A percentile compares a stretch with the other conserved stretches of the same genome.
phyloP scores from a whole-genome alignment of 1,284 basidiomycete genomes.

The Rhodotorula sp. region DNA sequence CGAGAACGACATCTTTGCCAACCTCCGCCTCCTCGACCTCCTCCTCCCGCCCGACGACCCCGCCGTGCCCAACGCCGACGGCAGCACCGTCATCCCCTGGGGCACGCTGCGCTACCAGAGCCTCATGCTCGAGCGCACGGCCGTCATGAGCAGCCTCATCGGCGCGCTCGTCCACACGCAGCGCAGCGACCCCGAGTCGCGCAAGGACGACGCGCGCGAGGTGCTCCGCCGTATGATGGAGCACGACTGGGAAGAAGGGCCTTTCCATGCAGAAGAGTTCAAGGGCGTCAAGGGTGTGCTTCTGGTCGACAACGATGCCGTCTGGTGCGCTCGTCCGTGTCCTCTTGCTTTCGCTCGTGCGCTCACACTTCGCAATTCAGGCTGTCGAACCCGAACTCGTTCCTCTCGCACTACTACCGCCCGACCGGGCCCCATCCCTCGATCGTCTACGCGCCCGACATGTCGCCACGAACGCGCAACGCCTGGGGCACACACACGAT shows the following conservation, averaged over 20 bases:
- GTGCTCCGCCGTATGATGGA: slow-evolving; percentile 6
- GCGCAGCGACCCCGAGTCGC: slow-evolving; percentile 10
- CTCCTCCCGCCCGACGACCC: slow-evolving; percentile 27
- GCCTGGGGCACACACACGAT: slow-evolving; percentile 32
- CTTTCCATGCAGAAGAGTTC: slow-evolving; percentile 10
- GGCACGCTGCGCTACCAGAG: slow-evolving; percentile 40
- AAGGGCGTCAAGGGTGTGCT: slow-evolving; percentile 37
- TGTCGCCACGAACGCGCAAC: slow-evolving; percentile 26
- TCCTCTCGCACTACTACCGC: slow-evolving; percentile 39
- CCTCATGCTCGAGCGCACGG: slow-evolving; percentile 41
- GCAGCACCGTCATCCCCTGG: slow-evolving; percentile 29
- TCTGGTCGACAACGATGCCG: slow-evolving; percentile 43
- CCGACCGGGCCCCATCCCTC: slow-evolving; percentile 30
- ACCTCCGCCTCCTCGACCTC: slow-evolving; percentile 38
- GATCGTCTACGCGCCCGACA: slow-evolving; percentile 40
- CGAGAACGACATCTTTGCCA: slow-evolving; percentile 33
- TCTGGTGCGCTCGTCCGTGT: slow-evolving; percentile 32
- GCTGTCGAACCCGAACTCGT: slow-evolving; percentile 36
- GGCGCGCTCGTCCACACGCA: slow-evolving; percentile 36
- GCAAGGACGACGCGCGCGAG: slow-evolving; percentile 20
- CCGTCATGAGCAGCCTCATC: slow-evolving; percentile 36
- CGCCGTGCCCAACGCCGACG: not conserved
- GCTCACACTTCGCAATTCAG: slow-evolving; percentile 2
- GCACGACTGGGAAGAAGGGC: slow-evolving; percentile 36
- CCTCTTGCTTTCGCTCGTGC: not conserved